phyloP scores from a whole-genome alignment of 75 land plant genomes.

The Selaginella moellendorffii region DNA sequence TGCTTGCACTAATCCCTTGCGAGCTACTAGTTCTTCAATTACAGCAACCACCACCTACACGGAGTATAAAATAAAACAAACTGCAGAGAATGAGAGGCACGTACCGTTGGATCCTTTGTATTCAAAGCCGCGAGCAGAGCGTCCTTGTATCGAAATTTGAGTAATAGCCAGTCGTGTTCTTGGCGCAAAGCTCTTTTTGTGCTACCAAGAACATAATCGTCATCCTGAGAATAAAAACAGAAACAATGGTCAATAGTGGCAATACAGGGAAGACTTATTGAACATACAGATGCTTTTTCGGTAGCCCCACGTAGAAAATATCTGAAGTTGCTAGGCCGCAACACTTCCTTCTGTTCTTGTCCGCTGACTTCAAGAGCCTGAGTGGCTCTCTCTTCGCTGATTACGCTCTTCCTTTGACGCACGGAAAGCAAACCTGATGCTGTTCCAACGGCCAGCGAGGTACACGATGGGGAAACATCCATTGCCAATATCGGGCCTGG shows the following conservation, averaged over 20 bases:
- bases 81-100: no score
- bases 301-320: constrained; percentile 69
- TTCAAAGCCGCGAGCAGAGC: constrained; percentile 50
- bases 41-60: constrained; percentile 50
- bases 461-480: constrained; percentile 45
- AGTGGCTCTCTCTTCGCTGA: neutral
- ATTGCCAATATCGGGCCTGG: constrained; percentile 57
- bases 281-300: constrained; percentile 42
- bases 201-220: constrained; percentile 36
- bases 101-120: constrained; percentile 31
- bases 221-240: constrained; percentile 29
- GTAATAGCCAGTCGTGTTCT: constrained; percentile 57
- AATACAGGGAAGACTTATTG: no score
- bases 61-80: no score
- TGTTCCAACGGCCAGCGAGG: constrained; percentile 54
- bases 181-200: constrained; percentile 29
- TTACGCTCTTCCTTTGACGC: constrained; percentile 42
- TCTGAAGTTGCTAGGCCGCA: constrained; percentile 43
- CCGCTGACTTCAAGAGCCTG: no score
- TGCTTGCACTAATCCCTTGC: constrained; percentile 53
- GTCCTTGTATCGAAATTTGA: constrained; percentile 68
- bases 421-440: constrained; percentile 49
- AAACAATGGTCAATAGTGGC: no score
- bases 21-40: constrained; percentile 78
- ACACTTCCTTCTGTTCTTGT: neutral